Evolutionary conservation across 2,329 filamentous ascomycete species (phyloP).

Genomic region (Orbilia oligospora): DNA sequence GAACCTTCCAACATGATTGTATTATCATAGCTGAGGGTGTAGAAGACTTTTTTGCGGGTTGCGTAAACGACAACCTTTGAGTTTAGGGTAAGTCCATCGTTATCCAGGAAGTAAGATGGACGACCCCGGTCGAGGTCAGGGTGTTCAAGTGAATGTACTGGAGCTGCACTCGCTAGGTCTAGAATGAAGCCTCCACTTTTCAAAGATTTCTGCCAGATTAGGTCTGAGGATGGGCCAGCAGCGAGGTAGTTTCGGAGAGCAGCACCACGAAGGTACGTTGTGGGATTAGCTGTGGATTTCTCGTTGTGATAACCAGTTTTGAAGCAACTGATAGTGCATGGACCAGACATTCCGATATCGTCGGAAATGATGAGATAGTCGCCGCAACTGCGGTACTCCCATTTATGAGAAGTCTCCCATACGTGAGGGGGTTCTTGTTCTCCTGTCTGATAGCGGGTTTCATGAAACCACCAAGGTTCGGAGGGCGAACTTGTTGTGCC

Average conservation of each 20-base stretch:
- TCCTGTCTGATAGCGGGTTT: constrained; percentile 20
- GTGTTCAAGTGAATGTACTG: constrained; percentile 42
- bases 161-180: constrained; percentile 7
- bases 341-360: constrained; percentile 60
- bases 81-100: constrained; percentile 62
- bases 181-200: constrained; percentile 9
- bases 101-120: constrained; percentile 62
- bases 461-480: constrained; percentile 51
- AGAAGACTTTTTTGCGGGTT: constrained; percentile 60
- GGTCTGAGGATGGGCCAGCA: constrained; percentile 58
- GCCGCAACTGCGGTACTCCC: constrained; percentile 63
- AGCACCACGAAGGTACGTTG: constrained; percentile 37
- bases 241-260: constrained; percentile 29
- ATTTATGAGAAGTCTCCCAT: constrained; percentile 52
- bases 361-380: constrained; percentile 63
- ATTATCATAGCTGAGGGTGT: background rate
- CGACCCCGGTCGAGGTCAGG: constrained; percentile 25
- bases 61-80: constrained; percentile 62
- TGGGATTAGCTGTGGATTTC: constrained; percentile 34
- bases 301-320: constrained; percentile 44
- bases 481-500: background rate
- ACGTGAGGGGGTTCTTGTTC: background rate
- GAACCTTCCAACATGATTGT: background rate
- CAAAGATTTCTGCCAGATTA: constrained; percentile 57
- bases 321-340: constrained; percentile 63